These are phyloP conservation scores for Microthlaspi erraticum DNA, from an alignment of 345 rosid species.

Conservation along the genomic window DNA sequence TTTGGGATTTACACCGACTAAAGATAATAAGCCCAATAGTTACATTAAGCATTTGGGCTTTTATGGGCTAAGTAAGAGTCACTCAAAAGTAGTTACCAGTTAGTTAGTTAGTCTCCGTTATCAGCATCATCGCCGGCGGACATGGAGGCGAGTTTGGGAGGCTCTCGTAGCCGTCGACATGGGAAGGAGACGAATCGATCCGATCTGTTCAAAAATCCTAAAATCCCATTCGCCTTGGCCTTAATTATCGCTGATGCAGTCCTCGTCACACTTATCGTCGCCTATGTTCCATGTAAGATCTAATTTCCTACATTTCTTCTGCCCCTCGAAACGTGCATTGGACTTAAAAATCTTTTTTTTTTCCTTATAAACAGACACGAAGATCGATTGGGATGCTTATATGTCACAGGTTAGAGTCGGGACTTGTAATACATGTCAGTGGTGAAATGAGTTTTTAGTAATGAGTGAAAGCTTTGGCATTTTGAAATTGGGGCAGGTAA, in stretches of 20 bases:
- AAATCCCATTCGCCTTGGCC: constrained; percentile 52
- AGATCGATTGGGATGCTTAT: constrained; percentile 99
- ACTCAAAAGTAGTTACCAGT: neutral
- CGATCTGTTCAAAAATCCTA: constrained; percentile 46
- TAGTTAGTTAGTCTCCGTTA: too few species aligned
- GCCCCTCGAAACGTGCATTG: constrained; percentile 2
- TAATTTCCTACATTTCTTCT: neutral
- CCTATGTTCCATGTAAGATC: constrained; percentile 82
- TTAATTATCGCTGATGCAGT: constrained; percentile 60
- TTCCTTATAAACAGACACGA: constrained; percentile 64
- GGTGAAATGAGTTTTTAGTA: constrained; percentile 13
- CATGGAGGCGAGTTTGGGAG: constrained; percentile 41
- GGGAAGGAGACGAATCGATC: constrained; percentile 29
- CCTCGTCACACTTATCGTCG: constrained; percentile 73
- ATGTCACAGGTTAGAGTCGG: constrained; percentile 79
- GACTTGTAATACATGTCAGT: neutral
- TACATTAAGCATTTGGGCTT: neutral
- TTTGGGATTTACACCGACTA: constrained; percentile 21
- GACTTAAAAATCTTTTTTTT: neutral
- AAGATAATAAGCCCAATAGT: constrained; percentile 22
- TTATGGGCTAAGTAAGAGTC: neutral
- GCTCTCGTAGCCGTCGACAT: constrained; percentile 34
- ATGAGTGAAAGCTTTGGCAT: neutral
- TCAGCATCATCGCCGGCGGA: constrained; percentile 41
- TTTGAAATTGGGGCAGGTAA: constrained; percentile 54